Evolutionary conservation across 148 eudicot genomes (phyloP).

Genomic region (Drosera capensis): DNA sequence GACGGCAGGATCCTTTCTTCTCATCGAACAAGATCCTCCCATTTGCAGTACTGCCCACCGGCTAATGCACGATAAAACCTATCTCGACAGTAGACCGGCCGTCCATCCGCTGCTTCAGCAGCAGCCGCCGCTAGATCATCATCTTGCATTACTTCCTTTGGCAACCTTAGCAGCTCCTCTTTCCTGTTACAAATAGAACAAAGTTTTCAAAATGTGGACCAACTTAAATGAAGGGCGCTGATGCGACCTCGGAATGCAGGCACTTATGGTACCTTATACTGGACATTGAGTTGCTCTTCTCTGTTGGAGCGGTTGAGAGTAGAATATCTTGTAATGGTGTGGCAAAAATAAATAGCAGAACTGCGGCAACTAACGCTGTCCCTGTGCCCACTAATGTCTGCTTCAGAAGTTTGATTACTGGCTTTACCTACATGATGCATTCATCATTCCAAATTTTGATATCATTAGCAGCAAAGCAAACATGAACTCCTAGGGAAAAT

Average conservation of each 20-base stretch:
- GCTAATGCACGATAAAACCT: conserved; percentile 84
- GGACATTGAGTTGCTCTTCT: conserved; percentile 30
- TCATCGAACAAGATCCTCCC: conserved; percentile 83
- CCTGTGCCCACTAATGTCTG: conserved; percentile 93
- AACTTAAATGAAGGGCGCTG: not conserved
- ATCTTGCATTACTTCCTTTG: conserved; percentile 51
- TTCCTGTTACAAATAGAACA: conserved; percentile 24
- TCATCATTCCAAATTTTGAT: conserved; percentile 1
- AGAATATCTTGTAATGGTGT: conserved; percentile 75
- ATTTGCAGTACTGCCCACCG: conserved; percentile 98
- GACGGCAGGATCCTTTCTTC: no score
- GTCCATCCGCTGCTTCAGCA: conserved; percentile 92
- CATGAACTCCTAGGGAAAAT: not conserved
- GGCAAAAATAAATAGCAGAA: conserved; percentile 54
- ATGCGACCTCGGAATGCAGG: not conserved
- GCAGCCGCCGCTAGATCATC: conserved; percentile 91
- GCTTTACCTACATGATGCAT: conserved; percentile 51
- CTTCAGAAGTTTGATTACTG: conserved; percentile 85
- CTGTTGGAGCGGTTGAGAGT: conserved; percentile 23
- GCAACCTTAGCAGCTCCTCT: conserved; percentile 78
- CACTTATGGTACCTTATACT: conserved; percentile 36
- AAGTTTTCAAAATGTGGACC: not conserved
- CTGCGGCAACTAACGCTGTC: conserved; percentile 60
- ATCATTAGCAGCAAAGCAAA: not conserved
- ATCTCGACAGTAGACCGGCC: conserved; percentile 95